Conservation (phyloP, 768 basidiomycete species). For the Phylloporus sp. region DNA sequence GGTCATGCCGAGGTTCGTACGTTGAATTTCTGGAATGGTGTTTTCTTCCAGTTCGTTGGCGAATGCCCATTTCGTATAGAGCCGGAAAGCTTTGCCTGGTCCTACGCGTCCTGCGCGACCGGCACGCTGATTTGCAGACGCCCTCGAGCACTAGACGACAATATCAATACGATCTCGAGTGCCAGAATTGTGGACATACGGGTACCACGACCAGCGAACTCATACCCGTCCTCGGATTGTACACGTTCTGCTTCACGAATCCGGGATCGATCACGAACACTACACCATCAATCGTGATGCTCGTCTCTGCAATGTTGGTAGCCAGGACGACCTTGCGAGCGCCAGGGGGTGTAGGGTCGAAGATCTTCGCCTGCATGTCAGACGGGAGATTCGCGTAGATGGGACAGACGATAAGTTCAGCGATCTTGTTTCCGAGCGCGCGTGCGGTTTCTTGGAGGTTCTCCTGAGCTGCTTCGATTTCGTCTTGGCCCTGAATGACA, state of each 20-base stretch:
- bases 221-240: constrained; percentile 98
- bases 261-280: constrained; percentile 99
- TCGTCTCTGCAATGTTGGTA: constrained; percentile 99
- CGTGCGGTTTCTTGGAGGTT: constrained; percentile 93
- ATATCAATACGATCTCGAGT: constrained; percentile 1
- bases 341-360: constrained; percentile 96
- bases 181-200: constrained; percentile 42
- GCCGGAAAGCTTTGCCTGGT: constrained; percentile 95
- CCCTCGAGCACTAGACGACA: constrained; percentile 75
- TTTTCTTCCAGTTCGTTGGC: constrained; percentile 94
- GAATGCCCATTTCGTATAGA: constrained; percentile 99
- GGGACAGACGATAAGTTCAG: constrained; percentile 91
- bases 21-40: constrained; percentile 97
- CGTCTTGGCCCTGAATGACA: constrained; percentile 77
- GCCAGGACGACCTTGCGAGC: constrained; percentile 97
- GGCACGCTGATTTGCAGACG: constrained; percentile 95
- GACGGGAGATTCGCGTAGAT: constrained; percentile 99
- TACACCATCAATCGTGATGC: constrained; percentile 98
- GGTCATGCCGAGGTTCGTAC: constrained; percentile 96
- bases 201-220: constrained; percentile 94
- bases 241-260: constrained; percentile 98
- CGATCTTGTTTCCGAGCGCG: constrained; percentile 92
- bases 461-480: constrained; percentile 97
- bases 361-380: constrained; percentile 99
- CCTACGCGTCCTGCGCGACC: constrained; percentile 97